phyloP scores from a whole-genome alignment of 768 basidiomycete genomes.

The Austroboletus eburneus region DNA sequence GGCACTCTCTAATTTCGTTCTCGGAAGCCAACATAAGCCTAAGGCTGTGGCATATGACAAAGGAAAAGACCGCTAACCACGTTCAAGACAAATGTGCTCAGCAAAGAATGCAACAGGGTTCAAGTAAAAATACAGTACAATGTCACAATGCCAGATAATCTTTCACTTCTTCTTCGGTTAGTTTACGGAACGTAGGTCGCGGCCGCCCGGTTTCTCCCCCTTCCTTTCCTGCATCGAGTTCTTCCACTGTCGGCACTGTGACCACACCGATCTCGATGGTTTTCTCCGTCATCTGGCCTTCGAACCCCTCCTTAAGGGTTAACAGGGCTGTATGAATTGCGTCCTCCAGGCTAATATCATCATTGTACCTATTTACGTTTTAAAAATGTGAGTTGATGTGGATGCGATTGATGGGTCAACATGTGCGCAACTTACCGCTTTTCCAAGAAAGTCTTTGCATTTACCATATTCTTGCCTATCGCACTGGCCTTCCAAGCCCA shows the following conservation, averaged over 20 bases:
- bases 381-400: conserved; percentile 11
- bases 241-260: conserved; percentile 72
- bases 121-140: conserved; percentile 29
- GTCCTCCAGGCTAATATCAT: conserved; percentile 97
- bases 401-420: conserved; percentile 14
- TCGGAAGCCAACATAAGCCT: neutral
- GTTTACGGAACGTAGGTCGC: conserved; percentile 89
- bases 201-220: conserved; percentile 65
- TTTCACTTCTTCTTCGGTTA: conserved; percentile 94
- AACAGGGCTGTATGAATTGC: conserved; percentile 98
- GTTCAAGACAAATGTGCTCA: conserved; percentile 15
- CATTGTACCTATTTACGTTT: conserved; percentile 81
- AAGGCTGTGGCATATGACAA: neutral
- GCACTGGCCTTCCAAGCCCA: conserved; percentile 99
- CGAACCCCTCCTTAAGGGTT: conserved; percentile 98
- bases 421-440: conserved; percentile 68
- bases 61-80: conserved; percentile 2
- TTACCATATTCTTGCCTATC: conserved; percentile 99
- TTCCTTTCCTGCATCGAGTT: conserved; percentile 59
- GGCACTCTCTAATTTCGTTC: neutral
- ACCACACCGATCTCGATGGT: conserved; percentile 98
- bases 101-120: conserved; percentile 9
- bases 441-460: conserved; percentile 98
- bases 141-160: conserved; percentile 86
- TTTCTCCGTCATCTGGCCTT: conserved; percentile 99